Evolutionary conservation across 2,329 filamentous ascomycete species (phyloP).

Genomic region (Cercospora sp.): DNA sequence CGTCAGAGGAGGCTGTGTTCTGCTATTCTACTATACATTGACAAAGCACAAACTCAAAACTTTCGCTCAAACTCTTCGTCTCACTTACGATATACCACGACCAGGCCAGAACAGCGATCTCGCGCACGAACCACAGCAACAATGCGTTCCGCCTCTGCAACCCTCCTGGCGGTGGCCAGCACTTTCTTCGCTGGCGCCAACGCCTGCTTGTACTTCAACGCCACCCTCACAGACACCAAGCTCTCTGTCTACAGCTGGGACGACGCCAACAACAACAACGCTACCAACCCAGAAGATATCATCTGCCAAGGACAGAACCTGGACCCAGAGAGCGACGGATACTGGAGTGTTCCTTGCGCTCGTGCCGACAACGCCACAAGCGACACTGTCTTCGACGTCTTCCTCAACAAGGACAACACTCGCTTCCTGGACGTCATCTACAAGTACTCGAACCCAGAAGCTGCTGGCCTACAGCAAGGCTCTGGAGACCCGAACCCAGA

Average conservation of each 20-base stretch:
- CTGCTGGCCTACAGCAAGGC: conserved; percentile 14
- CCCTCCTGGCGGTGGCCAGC: conserved; percentile 13
- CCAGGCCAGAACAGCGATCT: neutral
- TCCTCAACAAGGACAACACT: conserved; percentile 21
- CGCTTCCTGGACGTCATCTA: conserved; percentile 27
- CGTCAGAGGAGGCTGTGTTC: conserved; percentile 9
- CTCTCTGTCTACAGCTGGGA: conserved; percentile 26
- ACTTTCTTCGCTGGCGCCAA: conserved; percentile 16
- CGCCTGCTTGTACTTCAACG: conserved; percentile 26
- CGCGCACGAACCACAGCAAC: neutral
- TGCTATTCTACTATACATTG: neutral
- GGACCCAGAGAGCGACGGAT: conserved; percentile 1
- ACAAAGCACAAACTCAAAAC: neutral
- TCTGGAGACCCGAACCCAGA: conserved; percentile 16
- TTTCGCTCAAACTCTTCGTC: neutral
- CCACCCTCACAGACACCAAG: conserved; percentile 20
- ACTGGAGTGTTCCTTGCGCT: conserved; percentile 22
- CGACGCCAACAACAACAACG: conserved; percentile 26
- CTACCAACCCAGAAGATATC: conserved; percentile 22
- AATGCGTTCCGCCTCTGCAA: conserved; percentile 7
- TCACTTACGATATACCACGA: neutral
- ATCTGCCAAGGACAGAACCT: conserved; percentile 20
- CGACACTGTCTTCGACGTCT: conserved; percentile 25
- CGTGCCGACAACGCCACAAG: conserved; percentile 18
- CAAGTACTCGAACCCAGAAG: conserved; percentile 23